These are phyloP conservation scores for Trametes coccinea DNA, from an alignment of 768 basidiomycete genomes.

Conservation along the genomic window DNA sequence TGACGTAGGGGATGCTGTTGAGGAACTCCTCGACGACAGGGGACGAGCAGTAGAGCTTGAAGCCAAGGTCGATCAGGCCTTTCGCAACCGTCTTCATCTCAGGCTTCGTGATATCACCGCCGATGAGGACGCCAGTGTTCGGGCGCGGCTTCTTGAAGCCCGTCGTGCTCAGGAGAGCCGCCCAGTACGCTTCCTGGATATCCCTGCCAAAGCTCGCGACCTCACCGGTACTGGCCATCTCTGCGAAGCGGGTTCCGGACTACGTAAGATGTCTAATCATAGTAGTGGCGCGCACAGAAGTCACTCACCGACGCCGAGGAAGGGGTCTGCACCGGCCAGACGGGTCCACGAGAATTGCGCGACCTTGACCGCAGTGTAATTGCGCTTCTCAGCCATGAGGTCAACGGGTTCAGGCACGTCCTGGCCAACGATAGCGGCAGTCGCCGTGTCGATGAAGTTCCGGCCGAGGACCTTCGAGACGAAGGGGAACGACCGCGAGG, in stretches of 20 bases:
- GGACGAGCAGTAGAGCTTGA: conserved; percentile 93
- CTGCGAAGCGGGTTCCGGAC: conserved; percentile 39
- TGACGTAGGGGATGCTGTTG: conserved; percentile 74
- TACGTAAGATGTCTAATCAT: conserved; percentile 7
- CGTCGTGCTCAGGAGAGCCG: conserved; percentile 90
- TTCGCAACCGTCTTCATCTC: conserved; percentile 86
- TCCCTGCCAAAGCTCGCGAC: conserved; percentile 95
- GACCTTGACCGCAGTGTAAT: conserved; percentile 96
- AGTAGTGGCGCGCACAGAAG: not conserved
- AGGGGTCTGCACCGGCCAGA: conserved; percentile 92
- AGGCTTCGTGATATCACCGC: conserved; percentile 85
- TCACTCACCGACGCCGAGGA: conserved; percentile 86
- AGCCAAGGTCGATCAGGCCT: conserved; percentile 80
- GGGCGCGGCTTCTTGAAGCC: conserved; percentile 90
- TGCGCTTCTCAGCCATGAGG: conserved; percentile 83
- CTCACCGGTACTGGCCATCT: conserved; percentile 99
- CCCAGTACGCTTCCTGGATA: conserved; percentile 95
- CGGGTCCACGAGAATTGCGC: conserved; percentile 99
- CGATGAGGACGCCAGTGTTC: conserved; percentile 86
- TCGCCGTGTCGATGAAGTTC: conserved; percentile 96
- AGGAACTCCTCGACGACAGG: conserved; percentile 76
- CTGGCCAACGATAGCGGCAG: conserved; percentile 80
- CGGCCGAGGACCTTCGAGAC: conserved; percentile 97
- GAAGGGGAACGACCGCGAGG: conserved; percentile 98
- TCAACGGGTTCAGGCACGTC: conserved; percentile 91